These are phyloP conservation scores for Silene conica DNA, from an alignment of 148 eudicot species.

Conservation along the genomic window DNA sequence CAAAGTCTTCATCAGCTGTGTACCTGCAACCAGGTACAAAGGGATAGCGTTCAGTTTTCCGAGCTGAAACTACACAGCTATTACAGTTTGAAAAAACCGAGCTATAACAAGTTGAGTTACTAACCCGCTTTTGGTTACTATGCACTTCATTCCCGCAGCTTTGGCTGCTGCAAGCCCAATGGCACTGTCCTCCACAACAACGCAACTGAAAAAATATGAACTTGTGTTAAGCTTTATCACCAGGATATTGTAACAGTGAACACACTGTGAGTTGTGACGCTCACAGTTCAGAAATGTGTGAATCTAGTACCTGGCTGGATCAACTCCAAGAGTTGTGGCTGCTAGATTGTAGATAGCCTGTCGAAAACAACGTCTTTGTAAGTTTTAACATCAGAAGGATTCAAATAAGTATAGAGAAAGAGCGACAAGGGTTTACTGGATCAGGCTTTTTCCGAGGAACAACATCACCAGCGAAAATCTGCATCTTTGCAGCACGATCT, in stretches of 20 bases:
- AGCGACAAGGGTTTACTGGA: slow-evolving; percentile 47
- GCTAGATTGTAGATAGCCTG: slow-evolving; percentile 93
- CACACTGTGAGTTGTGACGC: too few species aligned
- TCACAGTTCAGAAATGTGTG: background rate
- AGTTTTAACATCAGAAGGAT: too few species aligned
- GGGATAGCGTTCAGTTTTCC: background rate
- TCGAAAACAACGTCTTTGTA: slow-evolving; percentile 9
- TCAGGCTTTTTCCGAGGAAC: slow-evolving; percentile 98
- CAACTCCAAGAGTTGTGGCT: slow-evolving; percentile 73
- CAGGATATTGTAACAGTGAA: too few species aligned
- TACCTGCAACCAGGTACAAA: slow-evolving; percentile 43
- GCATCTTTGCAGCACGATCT: slow-evolving; percentile 76
- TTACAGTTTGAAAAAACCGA: too few species aligned
- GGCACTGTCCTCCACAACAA: slow-evolving; percentile 89
- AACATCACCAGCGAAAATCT: slow-evolving; percentile 93
- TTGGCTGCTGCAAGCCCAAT: slow-evolving; percentile 98
- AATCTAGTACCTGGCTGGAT: slow-evolving; percentile 71
- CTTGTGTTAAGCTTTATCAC: too few species aligned
- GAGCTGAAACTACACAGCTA: too few species aligned
- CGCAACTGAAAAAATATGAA: slow-evolving; percentile 48
- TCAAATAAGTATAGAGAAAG: background rate
- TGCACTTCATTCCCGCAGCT: slow-evolving; percentile 97
- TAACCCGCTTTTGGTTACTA: slow-evolving; percentile 95
- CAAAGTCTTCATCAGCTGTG: slow-evolving; percentile 89
- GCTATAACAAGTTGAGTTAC: too few species aligned